A percentile compares a stretch with the other conserved stretches of the same genome.
Evolutionary conservation across 805 yeast genomes (phyloP).

Genomic region (Myxozyma monticola): DNA sequence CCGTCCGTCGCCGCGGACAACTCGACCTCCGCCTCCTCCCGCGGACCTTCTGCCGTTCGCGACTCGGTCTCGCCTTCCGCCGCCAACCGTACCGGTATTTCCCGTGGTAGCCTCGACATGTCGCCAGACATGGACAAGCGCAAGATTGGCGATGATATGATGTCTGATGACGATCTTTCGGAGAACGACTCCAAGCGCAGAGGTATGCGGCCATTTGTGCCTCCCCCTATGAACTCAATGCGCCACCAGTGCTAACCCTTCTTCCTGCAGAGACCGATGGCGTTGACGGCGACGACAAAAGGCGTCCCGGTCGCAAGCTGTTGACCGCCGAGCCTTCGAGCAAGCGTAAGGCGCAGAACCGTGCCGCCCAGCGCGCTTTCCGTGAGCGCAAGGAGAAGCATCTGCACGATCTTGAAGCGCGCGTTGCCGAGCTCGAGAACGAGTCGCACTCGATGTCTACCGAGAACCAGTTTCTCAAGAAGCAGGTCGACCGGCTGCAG

Average conservation of each 20-base stretch:
- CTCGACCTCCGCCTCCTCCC: neutral
- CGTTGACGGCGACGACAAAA: slow-evolving; percentile 29
- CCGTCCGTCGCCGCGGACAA: neutral
- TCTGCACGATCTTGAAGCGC: slow-evolving; percentile 79
- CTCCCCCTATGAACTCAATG: neutral
- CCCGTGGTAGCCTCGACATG: too few species aligned
- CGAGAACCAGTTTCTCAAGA: slow-evolving; percentile 70
- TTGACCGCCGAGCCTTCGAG: slow-evolving; percentile 74
- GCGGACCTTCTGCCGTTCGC: neutral
- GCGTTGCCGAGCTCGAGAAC: slow-evolving; percentile 69
- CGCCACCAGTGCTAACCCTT: neutral
- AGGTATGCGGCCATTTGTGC: slow-evolving; percentile 1
- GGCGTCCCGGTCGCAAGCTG: slow-evolving; percentile 80
- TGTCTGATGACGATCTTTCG: slow-evolving; percentile 29
- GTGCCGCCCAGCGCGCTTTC: slow-evolving; percentile 98
- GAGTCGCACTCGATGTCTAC: slow-evolving; percentile 66
- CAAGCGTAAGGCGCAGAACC: slow-evolving; percentile 92
- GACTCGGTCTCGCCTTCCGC: neutral
- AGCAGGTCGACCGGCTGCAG: slow-evolving; percentile 74
- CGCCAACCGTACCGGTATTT: neutral
- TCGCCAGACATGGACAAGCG: slow-evolving; percentile 25
- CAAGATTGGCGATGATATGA: slow-evolving; percentile 12
- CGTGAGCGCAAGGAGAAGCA: slow-evolving; percentile 89
- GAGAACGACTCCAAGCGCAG: slow-evolving; percentile 27
- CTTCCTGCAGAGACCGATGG: slow-evolving; percentile 6